phyloP scores from a whole-genome alignment of 78 protist genomes.

The Tieghemostelium lacteum region DNA sequence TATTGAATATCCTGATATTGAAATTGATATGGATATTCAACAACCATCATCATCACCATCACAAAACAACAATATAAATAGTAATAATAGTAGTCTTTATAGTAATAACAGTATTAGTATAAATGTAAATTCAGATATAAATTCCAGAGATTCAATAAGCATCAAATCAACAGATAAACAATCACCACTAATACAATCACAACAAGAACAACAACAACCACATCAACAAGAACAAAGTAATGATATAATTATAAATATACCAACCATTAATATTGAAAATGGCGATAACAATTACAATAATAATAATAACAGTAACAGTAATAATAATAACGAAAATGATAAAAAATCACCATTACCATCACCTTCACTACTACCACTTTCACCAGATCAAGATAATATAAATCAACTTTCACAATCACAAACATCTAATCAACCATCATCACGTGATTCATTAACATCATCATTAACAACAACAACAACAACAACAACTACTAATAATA shows the following conservation, averaged over 20 bases:
- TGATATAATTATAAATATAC: no score
- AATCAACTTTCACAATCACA: background rate
- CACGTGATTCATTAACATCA: background rate
- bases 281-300: constrained; percentile 5
- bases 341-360: no score
- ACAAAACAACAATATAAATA: background rate
- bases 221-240: no score
- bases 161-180: no score
- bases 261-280: no score
- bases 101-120: no score
- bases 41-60: background rate
- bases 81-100: background rate
- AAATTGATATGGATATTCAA: background rate
- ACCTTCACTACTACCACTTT: background rate
- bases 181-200: no score
- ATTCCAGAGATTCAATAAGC: no score
- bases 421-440: background rate
- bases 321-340: background rate
- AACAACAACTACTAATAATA: background rate
- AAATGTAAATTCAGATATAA: no score
- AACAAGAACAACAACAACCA: no score
- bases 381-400: no score
- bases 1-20: background rate
- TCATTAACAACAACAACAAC: background rate
- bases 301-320: constrained; percentile 18